Evolutionary conservation across 345 rosid species (phyloP), one percentile per base, ranked within the genome.

Genomic region (Pistacia atlantica): DNA sequence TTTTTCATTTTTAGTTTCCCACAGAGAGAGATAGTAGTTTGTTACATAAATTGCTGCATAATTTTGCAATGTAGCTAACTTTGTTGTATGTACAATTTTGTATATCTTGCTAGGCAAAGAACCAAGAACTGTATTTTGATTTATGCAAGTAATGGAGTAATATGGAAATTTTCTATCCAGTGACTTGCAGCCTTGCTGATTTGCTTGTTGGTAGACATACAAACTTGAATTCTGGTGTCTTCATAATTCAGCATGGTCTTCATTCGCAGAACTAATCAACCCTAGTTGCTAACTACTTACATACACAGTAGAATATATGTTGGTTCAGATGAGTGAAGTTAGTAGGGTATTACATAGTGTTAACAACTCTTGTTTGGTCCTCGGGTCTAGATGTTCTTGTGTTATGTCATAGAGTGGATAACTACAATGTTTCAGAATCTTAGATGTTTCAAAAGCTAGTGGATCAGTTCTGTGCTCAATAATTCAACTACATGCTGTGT

Each of bases 11-110:
- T 54, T 37, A n/a, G 61, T 61, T 11, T 10, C 52, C 20, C 45
- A 59, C 65, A 49, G 63, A 65, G 78, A 61, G 70, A 54, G 13
- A 18, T 64, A 65, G 42, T 74, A 65, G 63, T 74, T 58, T 33
- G 74, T 73, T 25, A 64, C 64, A 67, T 73, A 33, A 68, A 69
- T 57, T 63, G 63, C 68, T 45, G 54, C 49, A 56, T 54, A 59
- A 25, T 35, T 55, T 81, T 81, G 6, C 35, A 10, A 71, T 10
- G 13, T 22, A 38, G 38, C 18, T 65, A 4, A 35, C 52, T 33
- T 14, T n/a, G 33, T 35, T 12, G 20, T 51, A 51, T 35, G 11
- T 28, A n/a, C 35, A 65, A 37, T 58, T 6, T 60, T 65, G 42
- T 65, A 38, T 65, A 13, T 25, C 10, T 74, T 13, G 51, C 16